Evolutionary conservation across 2,329 filamentous ascomycete species (phyloP).

Genomic region (Hymenoscyphus salicellus): DNA sequence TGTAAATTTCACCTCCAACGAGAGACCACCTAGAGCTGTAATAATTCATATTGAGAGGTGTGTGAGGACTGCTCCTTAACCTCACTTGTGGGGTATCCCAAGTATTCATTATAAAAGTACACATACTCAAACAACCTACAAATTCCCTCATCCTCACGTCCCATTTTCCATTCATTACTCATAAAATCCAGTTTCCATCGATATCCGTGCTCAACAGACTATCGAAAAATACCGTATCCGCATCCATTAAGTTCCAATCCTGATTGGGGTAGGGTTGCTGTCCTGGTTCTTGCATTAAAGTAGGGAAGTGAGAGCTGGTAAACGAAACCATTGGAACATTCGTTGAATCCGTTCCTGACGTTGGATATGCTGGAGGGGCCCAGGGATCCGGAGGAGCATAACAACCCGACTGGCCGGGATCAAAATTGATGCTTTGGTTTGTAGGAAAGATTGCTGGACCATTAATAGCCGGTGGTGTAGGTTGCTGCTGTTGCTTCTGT

Average conservation of each 20-base stretch:
- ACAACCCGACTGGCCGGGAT: neutral
- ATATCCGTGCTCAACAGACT: constrained; percentile 34
- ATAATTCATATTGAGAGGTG: too few relatives aligned
- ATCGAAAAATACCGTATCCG: constrained; percentile 34
- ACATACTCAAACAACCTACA: neutral
- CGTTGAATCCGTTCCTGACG: neutral
- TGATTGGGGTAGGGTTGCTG: constrained; percentile 1
- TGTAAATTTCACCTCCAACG: neutral
- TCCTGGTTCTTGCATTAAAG: constrained; percentile 16
- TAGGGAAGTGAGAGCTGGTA: constrained; percentile 25
- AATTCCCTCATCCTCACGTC: neutral
- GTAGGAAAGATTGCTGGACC: neutral
- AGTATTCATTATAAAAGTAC: neutral
- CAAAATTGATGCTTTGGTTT: neutral
- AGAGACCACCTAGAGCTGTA: too few relatives aligned
- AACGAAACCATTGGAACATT: constrained; percentile 27
- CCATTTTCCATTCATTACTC: neutral
- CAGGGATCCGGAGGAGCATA: constrained; percentile 8
- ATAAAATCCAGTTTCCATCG: constrained; percentile 32
- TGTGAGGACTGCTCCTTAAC: too few relatives aligned
- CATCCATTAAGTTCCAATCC: constrained; percentile 26
- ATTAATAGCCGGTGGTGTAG: too few relatives aligned
- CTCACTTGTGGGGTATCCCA: too few relatives aligned
- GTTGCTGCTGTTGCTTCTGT: neutral
- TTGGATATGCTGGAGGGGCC: neutral